phyloP scores from a whole-genome alignment of 805 yeast genomes.

The Schwanniomyces sp. region DNA sequence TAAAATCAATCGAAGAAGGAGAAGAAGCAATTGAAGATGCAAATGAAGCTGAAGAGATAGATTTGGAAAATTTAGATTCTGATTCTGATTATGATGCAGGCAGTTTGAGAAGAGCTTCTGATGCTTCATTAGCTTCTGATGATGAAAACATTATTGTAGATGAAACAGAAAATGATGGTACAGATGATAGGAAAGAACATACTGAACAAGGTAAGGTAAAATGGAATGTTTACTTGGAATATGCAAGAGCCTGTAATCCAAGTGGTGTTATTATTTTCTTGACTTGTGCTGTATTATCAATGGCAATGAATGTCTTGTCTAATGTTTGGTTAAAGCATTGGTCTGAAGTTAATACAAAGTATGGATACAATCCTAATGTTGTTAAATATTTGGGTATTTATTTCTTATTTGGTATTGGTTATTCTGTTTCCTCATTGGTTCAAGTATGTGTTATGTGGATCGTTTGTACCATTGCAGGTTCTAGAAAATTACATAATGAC shows the following conservation, averaged over 20 bases:
- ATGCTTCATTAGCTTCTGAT: conserved; percentile 41
- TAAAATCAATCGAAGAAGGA: conserved; percentile 9
- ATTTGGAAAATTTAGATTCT: conserved; percentile 30
- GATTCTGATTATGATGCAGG: conserved; percentile 29
- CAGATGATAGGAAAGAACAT: conserved; percentile 62
- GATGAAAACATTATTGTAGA: conserved; percentile 32
- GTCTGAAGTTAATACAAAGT: conserved; percentile 83
- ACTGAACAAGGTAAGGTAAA: conserved; percentile 93
- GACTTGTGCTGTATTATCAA: conserved; percentile 54
- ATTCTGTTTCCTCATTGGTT: conserved; percentile 55
- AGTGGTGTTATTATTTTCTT: conserved; percentile 60
- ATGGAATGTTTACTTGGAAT: conserved; percentile 78
- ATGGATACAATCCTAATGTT: conserved; percentile 73
- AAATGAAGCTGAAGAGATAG: conserved; percentile 14
- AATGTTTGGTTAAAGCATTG: conserved; percentile 96
- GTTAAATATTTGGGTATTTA: conserved; percentile 72
- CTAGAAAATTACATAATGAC: conserved; percentile 66
- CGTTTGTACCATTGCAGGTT: conserved; percentile 79
- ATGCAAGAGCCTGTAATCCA: conserved; percentile 85
- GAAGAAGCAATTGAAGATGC: conserved; percentile 10
- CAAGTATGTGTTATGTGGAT: conserved; percentile 77
- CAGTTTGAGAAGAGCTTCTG: conserved; percentile 63
- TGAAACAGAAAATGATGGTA: conserved; percentile 36
- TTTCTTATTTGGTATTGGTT: conserved; percentile 67
- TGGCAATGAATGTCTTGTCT: conserved; percentile 61